Base-by-base conservation (phyloP, 192 early-diverging fungal genomes). In the Lobosporangium transversale region DNA sequence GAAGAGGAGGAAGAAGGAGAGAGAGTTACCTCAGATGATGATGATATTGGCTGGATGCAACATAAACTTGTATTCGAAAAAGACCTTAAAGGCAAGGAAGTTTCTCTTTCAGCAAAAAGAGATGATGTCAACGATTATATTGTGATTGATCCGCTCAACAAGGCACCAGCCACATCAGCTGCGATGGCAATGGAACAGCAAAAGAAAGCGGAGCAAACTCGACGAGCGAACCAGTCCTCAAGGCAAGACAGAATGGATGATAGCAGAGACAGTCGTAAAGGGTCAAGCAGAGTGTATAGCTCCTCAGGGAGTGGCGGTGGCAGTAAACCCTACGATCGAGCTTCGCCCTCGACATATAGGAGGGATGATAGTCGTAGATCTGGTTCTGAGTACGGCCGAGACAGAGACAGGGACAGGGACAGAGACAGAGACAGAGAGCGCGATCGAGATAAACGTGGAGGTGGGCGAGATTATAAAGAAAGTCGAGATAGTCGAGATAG, bases 61-160 rank as follows among this genome's bases (percentile, higher is more conserved):
- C 92, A 94, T 57, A 86, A 85, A 17, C 83, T 97, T 6, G 81
- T 88, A 4, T 96, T 95, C 79, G 83, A 82, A 66, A 93, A 91
- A 60, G 90, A 93, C 71, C 64, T 81, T 26, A 85, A 83, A 35
- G 87, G 85, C 32, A 86, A 84, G 32, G 88, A 89, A 55, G 73
- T 76, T 0, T 76, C 73, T 4, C 53, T 85, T 23, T 80, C 80
- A 62, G 80, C 79, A 50, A 81, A 79, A 60, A 81, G 75, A 42
- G 88, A 79, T 57, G 87, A 79, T 15, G 81, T 85, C 0, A 83
- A 91, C 53, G 91, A 90, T 57, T 91, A 88, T 68, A 76, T 89
- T 4, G 89, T 91, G 29, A 89, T 91, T 64, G 91, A 92, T 68
- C 89, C 91, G 6, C 78, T 80, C 8, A 79, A 81, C 44, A 76